Percentiles rank a stretch among this genome's conserved stretches.
These are phyloP conservation scores for Blakeslea trispora DNA, from an alignment of 371 early-diverging fungal genomes.

Conservation along the genomic window DNA sequence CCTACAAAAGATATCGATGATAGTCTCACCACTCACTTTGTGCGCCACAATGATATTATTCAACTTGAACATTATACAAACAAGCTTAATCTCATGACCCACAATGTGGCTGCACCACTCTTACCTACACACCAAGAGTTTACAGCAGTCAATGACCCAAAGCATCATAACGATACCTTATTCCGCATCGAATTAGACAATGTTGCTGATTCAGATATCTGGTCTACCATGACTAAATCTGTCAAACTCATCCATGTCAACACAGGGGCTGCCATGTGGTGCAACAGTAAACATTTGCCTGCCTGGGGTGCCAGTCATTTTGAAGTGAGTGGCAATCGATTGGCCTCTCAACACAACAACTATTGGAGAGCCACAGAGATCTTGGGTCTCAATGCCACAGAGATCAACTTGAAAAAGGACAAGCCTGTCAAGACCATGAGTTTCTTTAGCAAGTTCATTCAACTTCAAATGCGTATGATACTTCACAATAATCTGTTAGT, in stretches of 20 bases:
- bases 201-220: conserved; percentile 30
- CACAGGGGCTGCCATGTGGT: conserved; percentile 76
- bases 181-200: conserved; percentile 57
- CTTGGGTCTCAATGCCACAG: conserved; percentile 46
- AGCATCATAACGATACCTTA: conserved; percentile 59
- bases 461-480: conserved; percentile 87
- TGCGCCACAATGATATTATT: conserved; percentile 64
- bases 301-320: conserved; percentile 97
- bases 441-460: conserved; percentile 83
- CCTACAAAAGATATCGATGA: conserved; percentile 35
- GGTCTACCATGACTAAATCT: conserved; percentile 56
- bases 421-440: conserved; percentile 49
- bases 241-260: conserved; percentile 72
- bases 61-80: conserved; percentile 69
- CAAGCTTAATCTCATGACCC: conserved; percentile 72
- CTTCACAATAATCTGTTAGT: conserved; percentile 85
- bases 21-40: conserved; percentile 3
- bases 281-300: conserved; percentile 82
- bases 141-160: conserved; percentile 60
- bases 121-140: conserved; percentile 92
- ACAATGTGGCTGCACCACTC: conserved; percentile 94
- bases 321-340: conserved; percentile 85
- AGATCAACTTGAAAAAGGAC: conserved; percentile 38
- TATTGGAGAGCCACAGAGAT: conserved; percentile 65
- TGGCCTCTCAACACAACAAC: conserved; percentile 58